Evolutionary conservation across 108 stramenopile species (phyloP).

Genomic region (Conticribra guillardii): DNA sequence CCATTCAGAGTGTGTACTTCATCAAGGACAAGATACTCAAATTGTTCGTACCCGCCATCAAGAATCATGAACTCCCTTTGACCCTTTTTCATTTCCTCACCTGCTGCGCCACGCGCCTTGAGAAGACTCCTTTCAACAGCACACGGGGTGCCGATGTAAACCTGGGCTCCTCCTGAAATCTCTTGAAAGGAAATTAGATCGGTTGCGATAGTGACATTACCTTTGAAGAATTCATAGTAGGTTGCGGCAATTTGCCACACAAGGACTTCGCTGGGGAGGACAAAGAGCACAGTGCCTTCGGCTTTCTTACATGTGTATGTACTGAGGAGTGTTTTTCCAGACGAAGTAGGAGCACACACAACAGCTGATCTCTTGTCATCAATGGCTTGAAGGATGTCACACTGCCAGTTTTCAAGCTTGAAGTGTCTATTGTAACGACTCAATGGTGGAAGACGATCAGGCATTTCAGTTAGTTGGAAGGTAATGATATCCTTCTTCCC

Average conservation of each 20-base stretch:
- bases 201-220: conserved; percentile 93
- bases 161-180: conserved; percentile 88
- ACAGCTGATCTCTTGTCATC: conserved; percentile 93
- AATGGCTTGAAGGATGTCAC: conserved; percentile 90
- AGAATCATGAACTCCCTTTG: conserved; percentile 95
- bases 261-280: conserved; percentile 98
- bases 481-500: conserved; percentile 86
- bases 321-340: conserved; percentile 98
- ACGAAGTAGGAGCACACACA: conserved; percentile 98
- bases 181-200: conserved; percentile 92
- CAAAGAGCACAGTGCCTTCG: conserved; percentile 92
- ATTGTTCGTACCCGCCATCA: conserved; percentile 95
- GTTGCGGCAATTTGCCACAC: conserved; percentile 99
- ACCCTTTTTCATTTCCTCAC: conserved; percentile 93
- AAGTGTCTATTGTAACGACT: conserved; percentile 94
- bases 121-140: conserved; percentile 93
- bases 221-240: conserved; percentile 96
- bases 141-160: conserved; percentile 97
- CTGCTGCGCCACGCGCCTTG: conserved; percentile 95
- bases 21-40: conserved; percentile 97
- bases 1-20: conserved; percentile 99
- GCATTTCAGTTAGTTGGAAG: conserved; percentile 97
- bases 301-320: conserved; percentile 96
- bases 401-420: conserved; percentile 98
- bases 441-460: conserved; percentile 96